Base-by-base conservation (phyloP, 2,329 filamentous ascomycete genomes). In the Aspergillus persii region DNA sequence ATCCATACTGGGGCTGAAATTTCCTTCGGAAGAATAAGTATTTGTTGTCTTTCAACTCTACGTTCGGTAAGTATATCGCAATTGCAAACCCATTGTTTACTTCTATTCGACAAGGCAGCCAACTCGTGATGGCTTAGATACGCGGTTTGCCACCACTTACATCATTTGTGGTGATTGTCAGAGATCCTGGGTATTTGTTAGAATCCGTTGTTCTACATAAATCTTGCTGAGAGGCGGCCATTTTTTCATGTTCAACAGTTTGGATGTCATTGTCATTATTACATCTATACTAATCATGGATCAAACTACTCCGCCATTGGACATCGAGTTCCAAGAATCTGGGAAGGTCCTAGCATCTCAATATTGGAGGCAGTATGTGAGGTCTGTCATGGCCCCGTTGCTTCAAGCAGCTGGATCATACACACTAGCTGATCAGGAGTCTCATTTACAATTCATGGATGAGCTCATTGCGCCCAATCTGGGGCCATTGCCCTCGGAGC, bases 381-480 rank as follows among this genome's bases (percentile, higher is more conserved):
- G 56, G 12, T 58, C 56, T 12, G 50, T 58, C 39, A 50, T 58
- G 12, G 56, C 29, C 39, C 56, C 56, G 2, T 33, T 58, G 41
- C n/a, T 58, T n/a, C 18, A 26, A 3, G 50, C 36, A 11, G 39
- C 56, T 4, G 50, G 44, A 9, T 53, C 30, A 31, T 52, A 52
- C 30, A 18, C 50, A 5, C 29, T 11, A 36, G 30, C 30, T 23
- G 50, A 52, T 3, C 50, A 52, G n/a, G 50, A 52, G 6, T 36
- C 29, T 23, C 50, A 52, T 36, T 30, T 52, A 7, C 15, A 30
- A 8, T 58, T 58, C 15, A 53, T 58, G 23, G 56, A 58, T 23
- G 50, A 53, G 23, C 44, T 53, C 15, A 39, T 53, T 53, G 56
- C 56, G 6, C 56, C 56, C 4, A 58, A 58, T 11, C 44, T 58